Evolutionary conservation across 305 asterid species (phyloP), one percentile per base, ranked within the genome.

Genomic region (Fraxinus sp.): DNA sequence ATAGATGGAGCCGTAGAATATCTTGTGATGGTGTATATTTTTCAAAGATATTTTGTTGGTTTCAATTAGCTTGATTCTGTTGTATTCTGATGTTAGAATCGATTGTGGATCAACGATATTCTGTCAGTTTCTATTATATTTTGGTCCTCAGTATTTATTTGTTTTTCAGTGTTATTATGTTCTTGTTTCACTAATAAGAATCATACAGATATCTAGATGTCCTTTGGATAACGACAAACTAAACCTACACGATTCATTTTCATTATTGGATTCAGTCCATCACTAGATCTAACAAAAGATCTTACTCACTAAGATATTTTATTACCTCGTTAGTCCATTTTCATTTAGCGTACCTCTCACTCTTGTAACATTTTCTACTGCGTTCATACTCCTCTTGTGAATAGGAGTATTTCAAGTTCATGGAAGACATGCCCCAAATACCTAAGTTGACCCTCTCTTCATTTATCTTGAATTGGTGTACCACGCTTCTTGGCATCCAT

Each of bases 21-120:
- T 66, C 73, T 32, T 70, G 46, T 77, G 9, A 59, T 82, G 79
- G 72, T 74, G 70, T 74, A 62, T 64, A 57, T 64, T 41, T 20
- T 70, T 32, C 20, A 5, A 36, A 68, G 83, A 64, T 6, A 33
- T 33, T 64, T 36, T 24, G n/a, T 36, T 3, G 62, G 39, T 66
- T 80, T 41, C 37, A 32, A 14, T 3, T 84, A 41, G 52, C 74
- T 14, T 16, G 39, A 49, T 35, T 66, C 3, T 55, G 18, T 59
- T 73, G 46, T 10, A 28, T 7, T 68, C 52, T 59, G n/a, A 43
- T 80, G 52, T 85, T 52, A 49, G 49, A 32, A 73, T 35, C 14
- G 32, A 72, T 79, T 66, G 9, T 57, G 80, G 73, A 72, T 55
- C 26, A 13, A 13, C 7, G 11, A 70, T 28, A 32, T 32, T 32